Evolutionary conservation across 495 filamentous ascomycete genomes (phyloP).

Genomic region (Copromyces sp.): DNA sequence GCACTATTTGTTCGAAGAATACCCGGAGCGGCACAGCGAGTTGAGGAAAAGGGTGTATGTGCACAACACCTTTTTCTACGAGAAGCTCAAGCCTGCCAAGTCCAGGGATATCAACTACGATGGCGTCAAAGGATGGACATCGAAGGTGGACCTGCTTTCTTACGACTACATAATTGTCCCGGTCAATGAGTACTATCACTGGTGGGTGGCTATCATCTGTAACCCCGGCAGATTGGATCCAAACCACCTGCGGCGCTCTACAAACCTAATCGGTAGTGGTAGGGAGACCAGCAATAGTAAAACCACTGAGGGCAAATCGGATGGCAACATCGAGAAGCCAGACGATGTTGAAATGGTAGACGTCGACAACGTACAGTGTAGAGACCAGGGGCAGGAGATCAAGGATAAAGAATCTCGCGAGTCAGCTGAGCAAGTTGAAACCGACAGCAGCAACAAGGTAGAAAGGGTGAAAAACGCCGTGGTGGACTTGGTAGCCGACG

Average conservation of each 20-base stretch:
- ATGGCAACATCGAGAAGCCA: not conserved
- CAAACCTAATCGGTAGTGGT: not conserved
- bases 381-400: not conserved
- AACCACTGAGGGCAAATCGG: not conserved
- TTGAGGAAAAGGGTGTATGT: conserved; percentile 63
- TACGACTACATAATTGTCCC: conserved; percentile 88
- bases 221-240: conserved; percentile 55
- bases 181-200: conserved; percentile 78
- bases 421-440: not conserved
- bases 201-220: conserved; percentile 95
- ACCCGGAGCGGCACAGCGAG: conserved; percentile 44
- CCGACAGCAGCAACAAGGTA: not conserved
- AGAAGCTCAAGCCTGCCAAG: conserved; percentile 41
- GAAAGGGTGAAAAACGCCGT: not conserved
- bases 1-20: conserved; percentile 57
- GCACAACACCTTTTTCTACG: conserved; percentile 88
- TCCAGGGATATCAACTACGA: conserved; percentile 63
- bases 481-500: not conserved
- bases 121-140: conserved; percentile 80
- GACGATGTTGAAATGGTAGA: not conserved
- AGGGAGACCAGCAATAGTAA: not conserved
- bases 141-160: conserved; percentile 71
- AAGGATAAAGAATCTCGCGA: not conserved
- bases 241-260: not conserved
- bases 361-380: not conserved